Base-by-base conservation (phyloP, 257 asterid species). In the Knoxia roxburghii region DNA sequence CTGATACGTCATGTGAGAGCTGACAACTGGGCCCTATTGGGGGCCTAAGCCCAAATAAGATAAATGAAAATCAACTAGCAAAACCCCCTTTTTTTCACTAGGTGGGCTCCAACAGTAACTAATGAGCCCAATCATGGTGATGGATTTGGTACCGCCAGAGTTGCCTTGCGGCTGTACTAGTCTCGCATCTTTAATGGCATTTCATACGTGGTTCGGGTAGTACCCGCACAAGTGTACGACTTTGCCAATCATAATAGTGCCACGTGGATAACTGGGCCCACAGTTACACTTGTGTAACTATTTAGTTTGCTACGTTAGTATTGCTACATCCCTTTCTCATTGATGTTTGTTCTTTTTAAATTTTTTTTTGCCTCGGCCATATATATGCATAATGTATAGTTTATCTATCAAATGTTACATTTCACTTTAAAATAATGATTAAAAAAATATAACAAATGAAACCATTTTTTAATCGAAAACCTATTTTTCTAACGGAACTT, bases 21-120 rank as follows among this genome's bases (percentile, higher is more conserved):
- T 30, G 71, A 64, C 66, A 64, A 41, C 33, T 43, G 66, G 70
- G 61, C 55, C 75, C 40, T 30, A n/a, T 56, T 41, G 40, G 70
- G 37, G 70, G n/a, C 26, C 52, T 40, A 23, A n/a, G 66, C 70
- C 70, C 60, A 64, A 55, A 23, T 11, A 0, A 43, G 41, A 64
- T 21, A 0, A 54, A 55, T 53, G 29, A 64, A 54, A 54, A 37
- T 37, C 9, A 37, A 37, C 4, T 4, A 37, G 9, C 3, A 29
- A 71, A 3, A n/a, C 39, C 53, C 43, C 54, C 30, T 14, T 37
- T 3, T 37, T 37, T 37, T 9, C 41, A 14, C 14, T 23, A 37
- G 32, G 70, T 63, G 65, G 69, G 60, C 70, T 71, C 57, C 70
- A 15, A 30, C 3, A 9, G 40, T 24, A 20, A 20, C 24, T 67